Evolutionary conservation across 2,329 filamentous ascomycete genomes (phyloP).

Genomic region (Chaetomiaceae sp.): DNA sequence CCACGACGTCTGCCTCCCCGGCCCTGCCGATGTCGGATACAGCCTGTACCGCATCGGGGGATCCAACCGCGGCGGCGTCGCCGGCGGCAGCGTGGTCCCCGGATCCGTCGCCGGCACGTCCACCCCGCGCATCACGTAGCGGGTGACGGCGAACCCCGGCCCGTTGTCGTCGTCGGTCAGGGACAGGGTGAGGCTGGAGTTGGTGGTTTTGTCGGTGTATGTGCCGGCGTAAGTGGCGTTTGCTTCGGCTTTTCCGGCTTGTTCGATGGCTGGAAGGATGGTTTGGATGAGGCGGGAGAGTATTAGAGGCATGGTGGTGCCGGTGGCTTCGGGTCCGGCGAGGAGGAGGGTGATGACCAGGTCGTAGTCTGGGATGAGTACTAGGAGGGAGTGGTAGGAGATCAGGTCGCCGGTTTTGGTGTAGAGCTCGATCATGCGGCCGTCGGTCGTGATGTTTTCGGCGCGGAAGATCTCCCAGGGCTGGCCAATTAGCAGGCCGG

Average conservation of each 20-base stretch:
- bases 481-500: conserved; percentile 37
- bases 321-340: conserved; percentile 26
- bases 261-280: conserved; percentile 40
- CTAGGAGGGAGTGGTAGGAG: conserved; percentile 37
- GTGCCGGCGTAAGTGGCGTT: conserved; percentile 32
- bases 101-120: conserved; percentile 36
- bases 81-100: conserved; percentile 20
- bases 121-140: conserved; percentile 38
- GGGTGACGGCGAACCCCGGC: conserved; percentile 36
- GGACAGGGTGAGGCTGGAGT: conserved; percentile 37
- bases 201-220: conserved; percentile 35
- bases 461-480: conserved; percentile 45
- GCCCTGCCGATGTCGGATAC: conserved; percentile 29
- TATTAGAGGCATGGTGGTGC: conserved; percentile 3
- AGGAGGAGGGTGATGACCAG: conserved; percentile 38
- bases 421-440: conserved; percentile 42
- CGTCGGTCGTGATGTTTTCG: conserved; percentile 34
- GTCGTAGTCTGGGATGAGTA: conserved; percentile 44
- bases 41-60: conserved; percentile 28
- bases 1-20: conserved; percentile 30
- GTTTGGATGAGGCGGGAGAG: conserved; percentile 30
- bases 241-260: conserved; percentile 37
- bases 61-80: neutral
- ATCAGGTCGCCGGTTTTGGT: conserved; percentile 43
- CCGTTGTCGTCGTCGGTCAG: conserved; percentile 27